Conservation (phyloP, 805 yeast genomes). For the Candida berthetii region DNA sequence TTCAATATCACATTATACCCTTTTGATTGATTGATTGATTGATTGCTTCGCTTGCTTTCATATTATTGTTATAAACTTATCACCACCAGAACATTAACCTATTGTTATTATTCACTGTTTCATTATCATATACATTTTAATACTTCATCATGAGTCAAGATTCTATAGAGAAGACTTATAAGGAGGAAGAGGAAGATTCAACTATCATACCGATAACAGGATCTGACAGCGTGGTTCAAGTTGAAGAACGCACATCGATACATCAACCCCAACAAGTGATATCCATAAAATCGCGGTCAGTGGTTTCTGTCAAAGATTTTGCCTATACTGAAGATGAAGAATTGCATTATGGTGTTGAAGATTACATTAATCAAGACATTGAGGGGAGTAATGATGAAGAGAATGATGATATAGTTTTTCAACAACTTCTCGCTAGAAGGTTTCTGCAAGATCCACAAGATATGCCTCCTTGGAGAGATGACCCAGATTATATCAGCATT, state of each 20-base stretch:
- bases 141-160: background rate
- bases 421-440: constrained; percentile 8
- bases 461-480: constrained; percentile 30
- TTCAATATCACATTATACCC: too few relatives aligned
- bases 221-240: too few relatives aligned
- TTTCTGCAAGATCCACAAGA: constrained; percentile 16
- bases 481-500: constrained; percentile 19
- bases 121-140: background rate
- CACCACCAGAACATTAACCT: too few relatives aligned
- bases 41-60: too few relatives aligned
- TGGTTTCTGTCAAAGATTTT: constrained; percentile 65
- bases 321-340: constrained; percentile 73
- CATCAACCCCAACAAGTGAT: background rate
- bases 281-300: background rate
- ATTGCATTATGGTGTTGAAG: constrained; percentile 55
- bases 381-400: constrained; percentile 23
- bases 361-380: constrained; percentile 54
- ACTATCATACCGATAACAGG: too few relatives aligned
- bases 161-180: too few relatives aligned
- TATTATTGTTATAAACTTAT: too few relatives aligned
- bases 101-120: background rate
- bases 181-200: too few relatives aligned
- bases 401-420: constrained; percentile 11
- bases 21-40: too few relatives aligned
- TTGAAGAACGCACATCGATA: too few relatives aligned